Conservation (phyloP, 2,329 filamentous ascomycete genomes). For the Incumbomyces lentus region DNA sequence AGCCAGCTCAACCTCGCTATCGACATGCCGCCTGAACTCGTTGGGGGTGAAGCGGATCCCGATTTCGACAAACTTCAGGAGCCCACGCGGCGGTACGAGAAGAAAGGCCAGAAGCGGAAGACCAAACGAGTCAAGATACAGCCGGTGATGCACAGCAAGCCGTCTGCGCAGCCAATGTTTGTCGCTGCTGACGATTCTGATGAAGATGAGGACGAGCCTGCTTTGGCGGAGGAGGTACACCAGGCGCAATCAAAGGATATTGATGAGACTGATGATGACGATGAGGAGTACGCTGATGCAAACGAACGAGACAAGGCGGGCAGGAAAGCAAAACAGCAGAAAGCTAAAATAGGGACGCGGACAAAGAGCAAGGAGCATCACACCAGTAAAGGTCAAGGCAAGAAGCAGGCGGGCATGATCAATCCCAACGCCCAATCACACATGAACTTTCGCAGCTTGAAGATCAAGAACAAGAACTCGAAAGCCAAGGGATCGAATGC, state of each 20-base stretch:
- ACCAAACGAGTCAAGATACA: slow-evolving; percentile 36
- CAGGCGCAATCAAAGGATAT: background rate
- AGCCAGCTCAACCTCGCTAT: slow-evolving; percentile 23
- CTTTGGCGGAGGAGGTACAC: background rate
- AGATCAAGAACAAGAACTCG: slow-evolving; percentile 32
- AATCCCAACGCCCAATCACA: slow-evolving; percentile 33
- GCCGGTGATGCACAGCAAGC: slow-evolving; percentile 23
- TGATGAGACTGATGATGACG: background rate
- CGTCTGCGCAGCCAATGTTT: slow-evolving; percentile 24
- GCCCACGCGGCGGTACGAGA: slow-evolving; percentile 29
- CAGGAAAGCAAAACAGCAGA: background rate
- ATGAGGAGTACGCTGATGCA: slow-evolving; percentile 9
- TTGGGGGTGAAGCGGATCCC: too few species aligned
- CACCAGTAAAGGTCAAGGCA: background rate
- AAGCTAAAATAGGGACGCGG: background rate
- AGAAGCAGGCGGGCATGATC: slow-evolving; percentile 24
- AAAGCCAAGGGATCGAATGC: slow-evolving; percentile 26
- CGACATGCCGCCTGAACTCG: too few species aligned
- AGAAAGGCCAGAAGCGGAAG: slow-evolving; percentile 40
- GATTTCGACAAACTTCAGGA: slow-evolving; percentile 2
- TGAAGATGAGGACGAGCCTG: slow-evolving; percentile 11
- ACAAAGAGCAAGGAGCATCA: background rate
- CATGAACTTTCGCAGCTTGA: slow-evolving; percentile 39
- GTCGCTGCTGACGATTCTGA: slow-evolving; percentile 16
- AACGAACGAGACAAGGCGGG: background rate